A percentile compares a stretch with the other conserved stretches of the same genome.
Conservation (phyloP, 1,284 basidiomycete genomes). For the Pholiota adiposa region DNA sequence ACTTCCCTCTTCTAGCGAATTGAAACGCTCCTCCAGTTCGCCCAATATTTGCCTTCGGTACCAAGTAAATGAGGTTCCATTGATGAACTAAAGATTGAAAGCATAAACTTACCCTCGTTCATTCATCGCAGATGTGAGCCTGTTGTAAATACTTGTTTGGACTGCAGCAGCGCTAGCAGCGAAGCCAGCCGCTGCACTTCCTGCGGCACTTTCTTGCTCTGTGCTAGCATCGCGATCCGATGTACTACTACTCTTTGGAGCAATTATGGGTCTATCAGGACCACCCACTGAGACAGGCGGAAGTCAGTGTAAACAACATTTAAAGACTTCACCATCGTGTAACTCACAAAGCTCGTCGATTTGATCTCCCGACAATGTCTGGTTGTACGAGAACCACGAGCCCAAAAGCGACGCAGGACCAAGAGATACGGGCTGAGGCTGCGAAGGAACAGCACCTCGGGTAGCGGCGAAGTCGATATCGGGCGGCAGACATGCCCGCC, state of each 20-base stretch:
- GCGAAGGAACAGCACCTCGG: constrained; percentile 47
- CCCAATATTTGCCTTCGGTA: constrained; percentile 62
- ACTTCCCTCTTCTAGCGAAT: constrained; percentile 65
- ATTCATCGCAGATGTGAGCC: constrained; percentile 57
- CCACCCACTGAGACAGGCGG: constrained; percentile 60
- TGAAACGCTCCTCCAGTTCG: constrained; percentile 64
- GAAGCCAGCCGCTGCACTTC: constrained; percentile 27
- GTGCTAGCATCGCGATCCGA: constrained; percentile 15
- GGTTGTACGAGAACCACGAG: constrained; percentile 53
- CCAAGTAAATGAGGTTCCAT: not conserved
- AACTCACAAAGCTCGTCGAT: constrained; percentile 61
- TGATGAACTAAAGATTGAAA: not conserved
- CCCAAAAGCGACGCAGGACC: constrained; percentile 59
- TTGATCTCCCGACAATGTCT: constrained; percentile 56
- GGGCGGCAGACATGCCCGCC: constrained; percentile 52
- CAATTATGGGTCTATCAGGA: constrained; percentile 55
- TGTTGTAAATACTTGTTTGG: constrained; percentile 47
- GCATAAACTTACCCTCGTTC: constrained; percentile 58
- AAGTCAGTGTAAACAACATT: too few species aligned
- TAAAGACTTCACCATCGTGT: too few species aligned
- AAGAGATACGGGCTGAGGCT: constrained; percentile 63
- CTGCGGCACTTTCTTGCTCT: constrained; percentile 24
- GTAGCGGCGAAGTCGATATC: constrained; percentile 53
- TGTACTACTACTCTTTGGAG: constrained; percentile 25
- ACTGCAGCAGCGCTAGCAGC: constrained; percentile 41